These are phyloP conservation scores for Coffea eugenioides DNA, from an alignment of 257 asterid genomes.

Conservation along the genomic window DNA sequence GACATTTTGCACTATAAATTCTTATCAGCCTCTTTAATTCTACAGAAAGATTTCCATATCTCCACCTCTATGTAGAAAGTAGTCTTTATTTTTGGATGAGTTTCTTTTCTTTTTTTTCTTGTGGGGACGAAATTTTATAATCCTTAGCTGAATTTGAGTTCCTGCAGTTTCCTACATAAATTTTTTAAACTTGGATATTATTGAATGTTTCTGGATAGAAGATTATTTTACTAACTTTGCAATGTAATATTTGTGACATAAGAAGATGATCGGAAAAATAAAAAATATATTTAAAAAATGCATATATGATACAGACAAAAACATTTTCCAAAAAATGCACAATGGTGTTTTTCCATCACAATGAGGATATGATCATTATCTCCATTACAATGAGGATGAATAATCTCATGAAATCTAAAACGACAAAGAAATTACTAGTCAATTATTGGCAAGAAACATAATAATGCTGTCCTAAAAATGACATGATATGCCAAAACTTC, in stretches of 20 bases:
- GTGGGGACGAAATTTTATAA: neutral
- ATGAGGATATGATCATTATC: neutral
- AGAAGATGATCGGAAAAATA: too few relatives aligned
- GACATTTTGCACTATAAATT: neutral
- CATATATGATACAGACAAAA: too few relatives aligned
- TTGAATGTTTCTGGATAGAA: too few relatives aligned
- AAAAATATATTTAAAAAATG: too few relatives aligned
- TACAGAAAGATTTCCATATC: neutral
- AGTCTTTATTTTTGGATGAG: too few relatives aligned
- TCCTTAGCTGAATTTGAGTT: neutral
- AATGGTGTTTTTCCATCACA: too few relatives aligned
- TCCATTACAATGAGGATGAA: neutral
- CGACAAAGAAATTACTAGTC: neutral
- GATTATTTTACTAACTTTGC: too few relatives aligned
- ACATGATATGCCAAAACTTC: neutral
- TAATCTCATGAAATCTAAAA: neutral
- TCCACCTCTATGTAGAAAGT: neutral
- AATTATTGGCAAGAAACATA: neutral
- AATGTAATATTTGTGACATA: too few relatives aligned
- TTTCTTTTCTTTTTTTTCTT: neutral
- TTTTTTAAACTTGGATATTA: neutral
- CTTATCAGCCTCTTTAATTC: neutral
- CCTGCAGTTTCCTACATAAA: neutral
- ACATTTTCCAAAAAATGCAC: too few relatives aligned
- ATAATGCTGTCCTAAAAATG: neutral